phyloP scores from a whole-genome alignment of 2,329 filamentous ascomycete species.

The Phoma sp. region DNA sequence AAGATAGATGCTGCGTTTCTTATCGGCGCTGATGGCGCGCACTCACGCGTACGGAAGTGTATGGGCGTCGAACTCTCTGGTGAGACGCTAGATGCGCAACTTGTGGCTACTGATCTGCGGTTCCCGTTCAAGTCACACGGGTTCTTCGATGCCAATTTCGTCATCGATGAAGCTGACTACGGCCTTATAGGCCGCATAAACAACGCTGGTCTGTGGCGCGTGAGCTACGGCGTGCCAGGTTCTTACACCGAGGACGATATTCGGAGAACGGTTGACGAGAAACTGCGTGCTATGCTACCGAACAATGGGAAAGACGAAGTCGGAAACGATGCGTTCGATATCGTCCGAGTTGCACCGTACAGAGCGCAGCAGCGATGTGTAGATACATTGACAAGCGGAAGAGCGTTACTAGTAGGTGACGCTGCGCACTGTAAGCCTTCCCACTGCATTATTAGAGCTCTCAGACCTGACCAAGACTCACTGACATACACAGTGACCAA shows the following conservation, averaged over 20 bases:
- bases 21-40: slow-evolving; percentile 41
- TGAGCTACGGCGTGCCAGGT: slow-evolving; percentile 48
- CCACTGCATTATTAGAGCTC: neutral
- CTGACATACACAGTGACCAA: slow-evolving; percentile 37
- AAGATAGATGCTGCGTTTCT: slow-evolving; percentile 34
- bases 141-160: slow-evolving; percentile 51
- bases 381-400: slow-evolving; percentile 37
- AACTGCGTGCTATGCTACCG: slow-evolving; percentile 41
- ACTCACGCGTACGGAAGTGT: slow-evolving; percentile 28
- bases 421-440: slow-evolving; percentile 45
- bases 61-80: slow-evolving; percentile 35
- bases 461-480: neutral
- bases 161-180: slow-evolving; percentile 47
- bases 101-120: slow-evolving; percentile 48
- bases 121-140: slow-evolving; percentile 47
- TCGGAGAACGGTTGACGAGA: slow-evolving; percentile 31
- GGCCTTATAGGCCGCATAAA: slow-evolving; percentile 46
- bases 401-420: slow-evolving; percentile 48
- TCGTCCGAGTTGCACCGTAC: slow-evolving; percentile 48
- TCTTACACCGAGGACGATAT: slow-evolving; percentile 41
- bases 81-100: slow-evolving; percentile 44
- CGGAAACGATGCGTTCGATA: slow-evolving; percentile 30
- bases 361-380: slow-evolving; percentile 51
- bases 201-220: slow-evolving; percentile 48
- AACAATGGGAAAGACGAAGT: slow-evolving; percentile 25